Conservation (phyloP, 441 rosid species). For the Croton laevigatus region DNA sequence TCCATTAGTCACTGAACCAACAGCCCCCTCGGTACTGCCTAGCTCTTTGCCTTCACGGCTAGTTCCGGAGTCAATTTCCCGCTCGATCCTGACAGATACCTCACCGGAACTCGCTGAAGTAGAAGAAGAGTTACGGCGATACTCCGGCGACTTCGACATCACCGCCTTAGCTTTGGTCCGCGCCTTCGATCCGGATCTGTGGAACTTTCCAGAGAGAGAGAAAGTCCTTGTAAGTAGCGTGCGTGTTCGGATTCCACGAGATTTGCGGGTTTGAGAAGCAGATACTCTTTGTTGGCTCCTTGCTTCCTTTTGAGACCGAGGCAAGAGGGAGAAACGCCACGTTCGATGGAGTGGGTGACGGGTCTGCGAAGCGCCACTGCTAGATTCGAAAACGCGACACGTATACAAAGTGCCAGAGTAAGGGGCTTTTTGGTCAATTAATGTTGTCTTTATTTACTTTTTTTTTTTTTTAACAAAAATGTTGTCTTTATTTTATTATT, state of each 20-base stretch:
- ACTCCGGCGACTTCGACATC: conserved; percentile 47
- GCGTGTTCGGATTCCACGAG: conserved; percentile 23
- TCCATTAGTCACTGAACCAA: conserved; percentile 30
- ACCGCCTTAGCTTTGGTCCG: conserved; percentile 15
- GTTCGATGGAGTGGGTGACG: conserved; percentile 21
- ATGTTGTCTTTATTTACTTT: background rate
- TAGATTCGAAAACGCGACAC: conserved; percentile 6
- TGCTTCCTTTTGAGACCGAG: background rate
- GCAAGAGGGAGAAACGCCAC: conserved; percentile 1
- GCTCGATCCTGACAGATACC: conserved; percentile 35
- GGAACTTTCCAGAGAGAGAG: conserved; percentile 8
- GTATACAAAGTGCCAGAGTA: background rate
- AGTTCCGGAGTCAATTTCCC: conserved; percentile 35
- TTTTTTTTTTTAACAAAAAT: too few relatives aligned
- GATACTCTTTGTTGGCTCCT: background rate
- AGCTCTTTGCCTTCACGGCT: conserved; percentile 32
- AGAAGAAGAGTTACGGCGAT: conserved; percentile 31
- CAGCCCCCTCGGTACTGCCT: conserved; percentile 29
- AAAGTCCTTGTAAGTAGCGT: background rate
- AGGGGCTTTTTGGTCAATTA: conserved; percentile 14
- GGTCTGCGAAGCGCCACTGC: background rate
- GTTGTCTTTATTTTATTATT: too few relatives aligned
- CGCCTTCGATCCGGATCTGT: conserved; percentile 40
- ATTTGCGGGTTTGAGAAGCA: conserved; percentile 4
- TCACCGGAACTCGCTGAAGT: conserved; percentile 40